phyloP scores from a whole-genome alignment of 2,329 filamentous ascomycete species.

The Malbranchea zuffiana region DNA sequence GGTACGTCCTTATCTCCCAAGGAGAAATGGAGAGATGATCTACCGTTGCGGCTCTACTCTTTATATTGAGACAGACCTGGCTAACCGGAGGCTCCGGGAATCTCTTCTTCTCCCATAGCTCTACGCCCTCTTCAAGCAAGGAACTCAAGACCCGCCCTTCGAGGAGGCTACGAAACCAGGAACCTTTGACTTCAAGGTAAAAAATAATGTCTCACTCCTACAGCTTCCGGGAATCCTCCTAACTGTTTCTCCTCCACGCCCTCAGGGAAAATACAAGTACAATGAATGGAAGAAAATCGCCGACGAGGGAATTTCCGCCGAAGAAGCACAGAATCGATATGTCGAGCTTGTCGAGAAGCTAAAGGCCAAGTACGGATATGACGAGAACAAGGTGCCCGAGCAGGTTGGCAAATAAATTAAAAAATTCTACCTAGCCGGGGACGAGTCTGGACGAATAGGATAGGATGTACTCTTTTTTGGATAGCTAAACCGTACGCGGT shows the following conservation, averaged over 20 bases:
- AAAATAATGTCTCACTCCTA: background rate
- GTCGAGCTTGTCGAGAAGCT: constrained; percentile 60
- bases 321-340: constrained; percentile 66
- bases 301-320: constrained; percentile 50
- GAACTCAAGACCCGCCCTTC: constrained; percentile 22
- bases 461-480: no score
- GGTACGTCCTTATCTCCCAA: constrained; percentile 16
- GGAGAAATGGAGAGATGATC: background rate
- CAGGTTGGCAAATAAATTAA: constrained; percentile 14
- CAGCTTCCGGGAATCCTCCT: constrained; percentile 1
- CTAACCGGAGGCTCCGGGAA: no score
- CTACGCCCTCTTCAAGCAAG: constrained; percentile 33
- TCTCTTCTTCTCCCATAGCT: constrained; percentile 18
- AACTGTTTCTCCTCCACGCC: constrained; percentile 2
- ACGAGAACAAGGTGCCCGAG: constrained; percentile 16
- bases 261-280: constrained; percentile 70
- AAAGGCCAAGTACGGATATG: constrained; percentile 53
- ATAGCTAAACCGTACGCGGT: no score
- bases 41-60: background rate
- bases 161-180: constrained; percentile 24
- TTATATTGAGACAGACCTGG: no score
- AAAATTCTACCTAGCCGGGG: no score
- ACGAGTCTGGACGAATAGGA: no score
- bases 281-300: constrained; percentile 62
- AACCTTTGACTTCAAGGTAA: constrained; percentile 33